Conservation (phyloP, 2,329 filamentous ascomycete species). For the Verticillium tricorpus region DNA sequence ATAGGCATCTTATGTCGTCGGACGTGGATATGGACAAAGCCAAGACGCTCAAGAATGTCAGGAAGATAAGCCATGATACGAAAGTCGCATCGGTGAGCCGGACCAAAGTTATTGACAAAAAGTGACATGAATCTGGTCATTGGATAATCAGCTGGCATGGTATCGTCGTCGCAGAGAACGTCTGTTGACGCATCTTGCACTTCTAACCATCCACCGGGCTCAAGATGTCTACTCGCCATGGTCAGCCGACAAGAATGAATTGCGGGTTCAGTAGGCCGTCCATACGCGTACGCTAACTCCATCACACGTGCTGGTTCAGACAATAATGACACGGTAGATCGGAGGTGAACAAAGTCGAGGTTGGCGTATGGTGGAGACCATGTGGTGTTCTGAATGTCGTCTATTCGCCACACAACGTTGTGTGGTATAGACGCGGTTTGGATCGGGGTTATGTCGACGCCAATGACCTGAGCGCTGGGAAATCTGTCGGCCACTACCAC, state of each 20-base stretch:
- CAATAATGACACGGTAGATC: conserved; percentile 47
- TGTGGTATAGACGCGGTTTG: conserved; percentile 45
- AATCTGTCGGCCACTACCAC: conserved; percentile 38
- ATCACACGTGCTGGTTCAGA: conserved; percentile 46
- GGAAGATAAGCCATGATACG: conserved; percentile 22
- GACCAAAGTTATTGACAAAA: conserved; percentile 24
- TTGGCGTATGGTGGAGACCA: conserved; percentile 26
- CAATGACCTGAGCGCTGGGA: conserved; percentile 40
- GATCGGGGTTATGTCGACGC: conserved; percentile 39
- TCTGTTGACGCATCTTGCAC: conserved; percentile 28
- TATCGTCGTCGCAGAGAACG: conserved; percentile 26
- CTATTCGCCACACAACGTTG: conserved; percentile 50
- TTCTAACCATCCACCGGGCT: conserved; percentile 35
- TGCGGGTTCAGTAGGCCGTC: neutral
- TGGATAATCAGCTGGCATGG: conserved; percentile 11
- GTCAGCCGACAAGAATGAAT: conserved; percentile 2
- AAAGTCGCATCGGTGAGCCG: conserved; percentile 29
- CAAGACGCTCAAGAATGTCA: conserved; percentile 21
- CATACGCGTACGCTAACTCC: conserved; percentile 38
- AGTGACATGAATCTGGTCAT: conserved; percentile 23
- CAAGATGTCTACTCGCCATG: conserved; percentile 22
- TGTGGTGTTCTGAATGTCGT: conserved; percentile 33
- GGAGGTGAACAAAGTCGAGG: conserved; percentile 50
- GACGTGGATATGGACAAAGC: conserved; percentile 29
- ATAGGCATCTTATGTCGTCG: conserved; percentile 25